Evolutionary conservation across 2,329 filamentous ascomycete genomes (phyloP).

Genomic region (Fusarium buharicum): DNA sequence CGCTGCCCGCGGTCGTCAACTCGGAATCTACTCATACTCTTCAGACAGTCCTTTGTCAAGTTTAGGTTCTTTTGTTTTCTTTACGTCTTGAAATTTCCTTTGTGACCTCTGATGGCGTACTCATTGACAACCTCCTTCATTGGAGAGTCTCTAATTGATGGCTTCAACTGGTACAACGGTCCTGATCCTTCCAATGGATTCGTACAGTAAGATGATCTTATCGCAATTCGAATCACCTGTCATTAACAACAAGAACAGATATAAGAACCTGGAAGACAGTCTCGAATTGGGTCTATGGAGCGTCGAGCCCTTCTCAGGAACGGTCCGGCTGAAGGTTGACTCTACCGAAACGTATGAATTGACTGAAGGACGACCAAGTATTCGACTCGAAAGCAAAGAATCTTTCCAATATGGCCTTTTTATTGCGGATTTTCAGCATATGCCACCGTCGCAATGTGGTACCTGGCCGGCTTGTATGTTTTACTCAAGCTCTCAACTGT

Average conservation of each 20-base stretch:
- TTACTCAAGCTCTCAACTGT: neutral
- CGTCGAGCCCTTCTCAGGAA: conserved; percentile 53
- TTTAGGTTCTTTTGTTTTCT: conserved; percentile 18
- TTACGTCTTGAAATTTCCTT: conserved; percentile 10
- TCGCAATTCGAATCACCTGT: conserved; percentile 12
- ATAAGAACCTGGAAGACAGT: conserved; percentile 57
- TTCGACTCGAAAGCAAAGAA: conserved; percentile 73
- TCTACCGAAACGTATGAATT: conserved; percentile 51
- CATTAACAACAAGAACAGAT: conserved; percentile 48
- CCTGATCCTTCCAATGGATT: conserved; percentile 73
- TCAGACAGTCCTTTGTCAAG: conserved; percentile 7
- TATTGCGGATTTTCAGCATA: conserved; percentile 77
- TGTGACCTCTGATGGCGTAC: conserved; percentile 51
- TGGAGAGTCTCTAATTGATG: conserved; percentile 56
- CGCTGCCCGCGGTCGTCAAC: conserved; percentile 14
- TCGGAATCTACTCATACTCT: conserved; percentile 14
- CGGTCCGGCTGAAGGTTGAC: conserved; percentile 61
- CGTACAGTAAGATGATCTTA: conserved; percentile 66
- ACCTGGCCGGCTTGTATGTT: conserved; percentile 76
- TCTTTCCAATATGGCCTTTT: conserved; percentile 74
- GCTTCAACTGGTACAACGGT: conserved; percentile 62
- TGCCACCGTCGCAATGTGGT: conserved; percentile 76
- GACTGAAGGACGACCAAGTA: conserved; percentile 63
- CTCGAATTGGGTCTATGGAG: conserved; percentile 54
- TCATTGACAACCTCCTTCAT: conserved; percentile 56